Conservation (phyloP, 177 flowering plant genomes). For the Vitis hybrid region DNA sequence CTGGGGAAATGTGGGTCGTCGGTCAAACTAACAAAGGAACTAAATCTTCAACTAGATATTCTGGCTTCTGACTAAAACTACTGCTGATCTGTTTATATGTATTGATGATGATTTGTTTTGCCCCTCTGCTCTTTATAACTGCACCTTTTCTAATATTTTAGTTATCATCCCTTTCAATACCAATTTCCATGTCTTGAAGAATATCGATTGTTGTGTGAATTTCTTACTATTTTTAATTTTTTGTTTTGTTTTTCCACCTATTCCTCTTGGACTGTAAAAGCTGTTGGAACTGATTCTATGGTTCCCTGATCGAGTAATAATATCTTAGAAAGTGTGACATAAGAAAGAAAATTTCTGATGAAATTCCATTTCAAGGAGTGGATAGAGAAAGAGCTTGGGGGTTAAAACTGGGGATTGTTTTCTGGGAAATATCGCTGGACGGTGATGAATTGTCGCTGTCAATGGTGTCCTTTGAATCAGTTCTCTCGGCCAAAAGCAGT, state of each 20-base stretch:
- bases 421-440: constrained; percentile 39
- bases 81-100: neutral
- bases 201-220: neutral
- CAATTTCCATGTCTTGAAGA: neutral
- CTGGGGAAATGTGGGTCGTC: constrained; percentile 8
- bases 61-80: constrained; percentile 21
- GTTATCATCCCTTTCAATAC: neutral
- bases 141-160: neutral
- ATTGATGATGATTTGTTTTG: neutral
- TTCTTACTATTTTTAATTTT: neutral
- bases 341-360: neutral
- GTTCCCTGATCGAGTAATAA: neutral
- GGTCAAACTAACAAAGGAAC: constrained; percentile 30
- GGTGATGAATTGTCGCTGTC: constrained; percentile 60
- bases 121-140: neutral
- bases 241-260: neutral
- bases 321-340: neutral
- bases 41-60: constrained; percentile 23
- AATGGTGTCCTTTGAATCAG: constrained; percentile 54
- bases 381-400: neutral
- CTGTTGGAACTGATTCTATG: neutral
- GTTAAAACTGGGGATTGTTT: neutral
- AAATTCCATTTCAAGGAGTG: neutral
- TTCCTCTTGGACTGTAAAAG: neutral
- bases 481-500: constrained; percentile 42